phyloP scores from a whole-genome alignment of 2,329 filamentous ascomycete species.

The Fusarium vanettenii region DNA sequence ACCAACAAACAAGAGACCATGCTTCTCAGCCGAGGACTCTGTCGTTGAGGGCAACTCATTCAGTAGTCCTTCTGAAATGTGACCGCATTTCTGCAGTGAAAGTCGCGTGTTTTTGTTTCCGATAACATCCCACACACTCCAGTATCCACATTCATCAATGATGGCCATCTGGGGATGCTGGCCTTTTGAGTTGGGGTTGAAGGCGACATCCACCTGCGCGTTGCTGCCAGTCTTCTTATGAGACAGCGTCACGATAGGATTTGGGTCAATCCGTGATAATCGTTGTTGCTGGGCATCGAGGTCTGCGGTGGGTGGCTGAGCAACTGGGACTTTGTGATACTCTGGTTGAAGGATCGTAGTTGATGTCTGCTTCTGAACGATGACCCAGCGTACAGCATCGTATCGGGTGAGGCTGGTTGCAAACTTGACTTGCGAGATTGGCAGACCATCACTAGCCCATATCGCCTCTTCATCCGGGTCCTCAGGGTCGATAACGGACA shows the following conservation, averaged over 20 bases:
- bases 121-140: constrained; percentile 74
- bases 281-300: constrained; percentile 39
- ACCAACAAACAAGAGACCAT: constrained; percentile 59
- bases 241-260: constrained; percentile 65
- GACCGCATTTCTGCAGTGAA: constrained; percentile 54
- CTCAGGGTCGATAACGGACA: constrained; percentile 56
- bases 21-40: constrained; percentile 48
- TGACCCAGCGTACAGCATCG: constrained; percentile 60
- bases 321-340: constrained; percentile 54
- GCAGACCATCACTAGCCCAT: constrained; percentile 65
- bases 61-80: constrained; percentile 55
- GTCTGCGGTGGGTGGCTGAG: constrained; percentile 28
- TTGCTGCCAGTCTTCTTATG: constrained; percentile 64
- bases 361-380: constrained; percentile 64
- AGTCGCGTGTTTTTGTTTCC: constrained; percentile 51
- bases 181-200: constrained; percentile 64
- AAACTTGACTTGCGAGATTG: constrained; percentile 65
- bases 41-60: constrained; percentile 47
- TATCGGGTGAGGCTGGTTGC: constrained; percentile 52
- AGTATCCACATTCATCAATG: constrained; percentile 72
- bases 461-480: constrained; percentile 60
- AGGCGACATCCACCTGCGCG: constrained; percentile 71
- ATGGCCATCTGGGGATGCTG: constrained; percentile 72
- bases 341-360: constrained; percentile 65
- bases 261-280: constrained; percentile 65